These are phyloP conservation scores for Termitomyces heimii DNA, from an alignment of 768 basidiomycete species.

Conservation along the genomic window DNA sequence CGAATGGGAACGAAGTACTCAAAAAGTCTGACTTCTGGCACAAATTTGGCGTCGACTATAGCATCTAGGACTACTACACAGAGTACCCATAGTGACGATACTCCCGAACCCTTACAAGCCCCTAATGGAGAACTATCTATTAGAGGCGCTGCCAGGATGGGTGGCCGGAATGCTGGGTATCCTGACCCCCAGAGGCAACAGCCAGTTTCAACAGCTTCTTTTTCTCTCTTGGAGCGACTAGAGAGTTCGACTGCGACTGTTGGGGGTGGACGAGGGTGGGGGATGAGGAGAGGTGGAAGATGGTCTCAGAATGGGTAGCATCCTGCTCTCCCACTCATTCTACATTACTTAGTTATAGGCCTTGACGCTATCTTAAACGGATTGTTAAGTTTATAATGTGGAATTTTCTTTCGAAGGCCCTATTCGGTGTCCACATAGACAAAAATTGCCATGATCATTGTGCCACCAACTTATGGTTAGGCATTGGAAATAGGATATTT, in stretches of 20 bases:
- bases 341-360: neutral
- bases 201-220: slow-evolving; percentile 14
- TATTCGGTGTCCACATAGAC: neutral
- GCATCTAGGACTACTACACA: slow-evolving; percentile 1
- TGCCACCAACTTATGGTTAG: neutral
- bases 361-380: neutral
- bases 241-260: slow-evolving; percentile 11
- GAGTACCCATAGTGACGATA: neutral
- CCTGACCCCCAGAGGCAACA: slow-evolving; percentile 1
- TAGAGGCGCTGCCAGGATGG: slow-evolving; percentile 40
- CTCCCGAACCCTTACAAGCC: slow-evolving; percentile 3
- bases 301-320: neutral
- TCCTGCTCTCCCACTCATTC: slow-evolving; percentile 8
- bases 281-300: slow-evolving; percentile 21
- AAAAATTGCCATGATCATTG: neutral
- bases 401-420: neutral
- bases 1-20: slow-evolving; percentile 24
- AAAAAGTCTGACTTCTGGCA: neutral
- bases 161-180: slow-evolving; percentile 1
- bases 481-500: no score
- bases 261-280: slow-evolving; percentile 12
- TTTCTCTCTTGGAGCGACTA: slow-evolving; percentile 30
- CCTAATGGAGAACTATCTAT: slow-evolving; percentile 44
- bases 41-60: neutral
- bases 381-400: neutral